These are phyloP conservation scores for Bisporella sp. DNA, from an alignment of 2,329 filamentous ascomycete species.

Conservation along the genomic window DNA sequence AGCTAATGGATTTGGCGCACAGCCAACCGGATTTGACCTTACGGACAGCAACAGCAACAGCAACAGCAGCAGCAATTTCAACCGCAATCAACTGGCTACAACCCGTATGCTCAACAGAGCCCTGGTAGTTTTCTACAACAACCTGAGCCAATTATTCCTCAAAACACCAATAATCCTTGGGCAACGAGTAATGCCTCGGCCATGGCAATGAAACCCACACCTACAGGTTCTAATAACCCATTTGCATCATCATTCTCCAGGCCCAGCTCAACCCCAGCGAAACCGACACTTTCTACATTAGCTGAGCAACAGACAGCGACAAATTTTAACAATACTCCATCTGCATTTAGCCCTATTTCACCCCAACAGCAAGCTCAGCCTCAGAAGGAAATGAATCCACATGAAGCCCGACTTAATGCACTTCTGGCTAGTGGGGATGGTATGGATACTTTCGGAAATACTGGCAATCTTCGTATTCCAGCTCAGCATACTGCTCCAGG, in stretches of 20 bases:
- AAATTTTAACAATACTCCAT: slow-evolving; percentile 31
- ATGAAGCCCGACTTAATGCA: slow-evolving; percentile 73
- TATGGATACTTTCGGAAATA: slow-evolving; percentile 95
- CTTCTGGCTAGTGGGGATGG: slow-evolving; percentile 84
- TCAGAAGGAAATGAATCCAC: slow-evolving; percentile 48
- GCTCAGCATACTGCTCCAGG: slow-evolving; percentile 94
- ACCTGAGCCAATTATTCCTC: slow-evolving; percentile 57
- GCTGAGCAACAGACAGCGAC: slow-evolving; percentile 76
- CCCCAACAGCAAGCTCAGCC: slow-evolving; percentile 28
- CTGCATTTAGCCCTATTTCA: slow-evolving; percentile 31
- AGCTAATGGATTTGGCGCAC: slow-evolving; percentile 61
- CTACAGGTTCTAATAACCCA: slow-evolving; percentile 95
- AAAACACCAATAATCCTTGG: slow-evolving; percentile 95
- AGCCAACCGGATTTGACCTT: slow-evolving; percentile 64
- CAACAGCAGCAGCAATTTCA: slow-evolving; percentile 44
- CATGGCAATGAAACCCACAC: slow-evolving; percentile 67
- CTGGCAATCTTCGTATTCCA: slow-evolving; percentile 91
- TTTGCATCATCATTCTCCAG: slow-evolving; percentile 72
- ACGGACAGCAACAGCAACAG: slow-evolving; percentile 47
- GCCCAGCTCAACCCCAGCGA: slow-evolving; percentile 45
- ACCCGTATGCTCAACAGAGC: slow-evolving; percentile 43
- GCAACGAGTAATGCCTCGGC: slow-evolving; percentile 52
- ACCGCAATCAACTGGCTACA: slow-evolving; percentile 41
- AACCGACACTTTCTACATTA: slow-evolving; percentile 67
- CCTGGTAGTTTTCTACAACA: slow-evolving; percentile 33